Base-by-base conservation (phyloP, 352 stramenopile species). In the Phytophthora multivora region DNA sequence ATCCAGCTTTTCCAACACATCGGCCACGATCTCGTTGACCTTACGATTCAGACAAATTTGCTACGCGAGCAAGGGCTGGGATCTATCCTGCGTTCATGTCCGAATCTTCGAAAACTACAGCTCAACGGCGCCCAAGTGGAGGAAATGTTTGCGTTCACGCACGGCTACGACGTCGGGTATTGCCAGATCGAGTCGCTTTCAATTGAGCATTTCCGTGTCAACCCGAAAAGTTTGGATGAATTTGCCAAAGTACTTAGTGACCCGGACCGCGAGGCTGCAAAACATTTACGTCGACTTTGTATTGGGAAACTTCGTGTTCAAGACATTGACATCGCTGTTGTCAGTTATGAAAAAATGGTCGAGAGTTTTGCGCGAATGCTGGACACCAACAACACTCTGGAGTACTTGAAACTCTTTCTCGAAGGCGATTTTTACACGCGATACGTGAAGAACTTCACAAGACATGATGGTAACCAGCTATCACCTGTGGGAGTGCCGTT, bases 141-240 rank as follows among this genome's bases (percentile, higher is more conserved):
- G n/a, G 56, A 68, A 8, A 66, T 78, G 57, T 71, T 72, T 39
- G 69, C 54, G 15, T 66, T 78, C 9, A 54, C 62, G 4, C 52
- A 63, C 12, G 59, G 46, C 0, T 73, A 66, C 33, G 52, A 73
- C 5, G 53, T 59, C n/a, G 51, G 64, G 11, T 63, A 65, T 31
- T 72, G 52, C 33, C 52, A 61, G 10, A 40, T 73, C 18, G 31
- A 53, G 13, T 61, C 64, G 1, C 53, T 73, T 13, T 65, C 59
- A 13, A 47, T 73, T 13, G 56, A 62, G 21, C 39, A 65, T 23
- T 73, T 69, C 11, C 59, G 59, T 11, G 41, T 73, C 18, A 61
- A 52, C 21, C 39, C 49, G 19, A 21, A 25, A 13, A 59, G 53
- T 12, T 15, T 73, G 16, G n/a, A 26, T n/a, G 47, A 35, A 19